Conservation (phyloP, 2,329 filamentous ascomycete species). For the Beauveria australis region DNA sequence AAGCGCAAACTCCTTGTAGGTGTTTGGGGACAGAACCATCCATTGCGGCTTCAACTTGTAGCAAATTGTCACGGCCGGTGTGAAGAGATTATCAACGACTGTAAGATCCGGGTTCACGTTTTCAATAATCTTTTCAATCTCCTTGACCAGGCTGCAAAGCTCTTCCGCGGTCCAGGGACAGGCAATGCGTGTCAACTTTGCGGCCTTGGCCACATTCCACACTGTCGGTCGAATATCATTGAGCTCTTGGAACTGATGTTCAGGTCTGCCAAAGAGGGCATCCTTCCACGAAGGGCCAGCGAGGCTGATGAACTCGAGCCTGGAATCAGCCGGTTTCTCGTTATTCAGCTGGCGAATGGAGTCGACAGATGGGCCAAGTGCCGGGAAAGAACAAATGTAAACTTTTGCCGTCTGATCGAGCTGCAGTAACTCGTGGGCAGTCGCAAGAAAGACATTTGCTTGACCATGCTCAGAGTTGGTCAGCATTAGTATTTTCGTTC, state of each 20-base stretch:
- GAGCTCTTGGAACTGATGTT: neutral
- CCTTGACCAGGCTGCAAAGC: neutral
- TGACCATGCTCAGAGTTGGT: constrained; percentile 18
- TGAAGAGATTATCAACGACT: constrained; percentile 12
- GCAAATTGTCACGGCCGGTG: constrained; percentile 9
- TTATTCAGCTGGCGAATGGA: neutral
- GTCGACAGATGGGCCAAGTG: neutral
- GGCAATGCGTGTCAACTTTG: constrained; percentile 1
- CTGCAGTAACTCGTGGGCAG: constrained; percentile 14
- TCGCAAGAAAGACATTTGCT: constrained; percentile 19
- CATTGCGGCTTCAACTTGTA: constrained; percentile 9
- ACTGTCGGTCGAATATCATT: constrained; percentile 1
- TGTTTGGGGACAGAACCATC: constrained; percentile 11
- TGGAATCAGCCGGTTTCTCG: neutral
- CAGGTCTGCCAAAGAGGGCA: constrained; percentile 4
- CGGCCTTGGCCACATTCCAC: constrained; percentile 4
- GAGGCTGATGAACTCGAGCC: constrained; percentile 6
- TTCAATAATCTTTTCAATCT: constrained; percentile 3
- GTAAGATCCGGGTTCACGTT: constrained; percentile 9
- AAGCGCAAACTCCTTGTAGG: constrained; percentile 9
- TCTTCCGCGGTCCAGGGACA: constrained; percentile 9
- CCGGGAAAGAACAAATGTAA: constrained; percentile 12
- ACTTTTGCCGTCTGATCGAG: constrained; percentile 5
- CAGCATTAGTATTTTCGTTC: constrained; percentile 13
- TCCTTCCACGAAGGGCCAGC: neutral